Conservation (phyloP, 2,329 filamentous ascomycete genomes). For the Fusarium domesticum region DNA sequence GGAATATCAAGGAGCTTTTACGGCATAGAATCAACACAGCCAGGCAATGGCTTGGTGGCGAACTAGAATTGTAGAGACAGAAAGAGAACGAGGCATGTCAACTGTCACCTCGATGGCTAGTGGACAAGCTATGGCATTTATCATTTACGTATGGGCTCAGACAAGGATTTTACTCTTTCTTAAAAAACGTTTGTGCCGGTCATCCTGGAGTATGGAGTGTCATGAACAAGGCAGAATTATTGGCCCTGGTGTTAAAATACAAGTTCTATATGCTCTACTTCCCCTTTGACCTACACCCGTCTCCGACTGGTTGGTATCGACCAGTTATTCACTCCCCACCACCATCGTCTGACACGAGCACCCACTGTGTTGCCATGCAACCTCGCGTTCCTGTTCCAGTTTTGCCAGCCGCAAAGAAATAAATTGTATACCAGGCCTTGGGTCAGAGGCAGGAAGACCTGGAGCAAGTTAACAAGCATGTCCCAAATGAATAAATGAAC, state of each 20-base stretch:
- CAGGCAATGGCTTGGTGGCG: conserved; percentile 16
- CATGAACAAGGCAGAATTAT: no score
- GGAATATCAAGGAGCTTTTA: conserved; percentile 17
- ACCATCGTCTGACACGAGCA: conserved; percentile 80
- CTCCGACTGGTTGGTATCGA: conserved; percentile 50
- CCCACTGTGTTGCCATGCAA: conserved; percentile 75
- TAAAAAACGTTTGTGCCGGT: no score
- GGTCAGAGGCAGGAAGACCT: conserved; percentile 81
- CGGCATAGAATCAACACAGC: conserved; percentile 22
- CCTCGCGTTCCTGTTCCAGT: conserved; percentile 78
- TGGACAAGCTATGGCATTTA: neutral
- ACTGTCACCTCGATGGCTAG: no score
- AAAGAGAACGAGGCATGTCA: conserved; percentile 10
- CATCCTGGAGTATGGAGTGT: no score
- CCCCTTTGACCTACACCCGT: conserved; percentile 5
- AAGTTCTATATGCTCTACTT: neutral
- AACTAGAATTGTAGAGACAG: conserved; percentile 20
- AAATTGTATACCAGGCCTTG: conserved; percentile 91
- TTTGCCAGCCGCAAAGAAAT: conserved; percentile 79
- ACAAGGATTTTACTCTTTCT: no score
- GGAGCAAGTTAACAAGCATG: neutral
- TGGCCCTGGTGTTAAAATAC: neutral
- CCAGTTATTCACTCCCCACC: conserved; percentile 95
- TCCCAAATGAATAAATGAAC: neutral
- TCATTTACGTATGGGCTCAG: no score